Evolutionary conservation across 495 filamentous ascomycete genomes (phyloP).

Genomic region (Penicillium angulare): DNA sequence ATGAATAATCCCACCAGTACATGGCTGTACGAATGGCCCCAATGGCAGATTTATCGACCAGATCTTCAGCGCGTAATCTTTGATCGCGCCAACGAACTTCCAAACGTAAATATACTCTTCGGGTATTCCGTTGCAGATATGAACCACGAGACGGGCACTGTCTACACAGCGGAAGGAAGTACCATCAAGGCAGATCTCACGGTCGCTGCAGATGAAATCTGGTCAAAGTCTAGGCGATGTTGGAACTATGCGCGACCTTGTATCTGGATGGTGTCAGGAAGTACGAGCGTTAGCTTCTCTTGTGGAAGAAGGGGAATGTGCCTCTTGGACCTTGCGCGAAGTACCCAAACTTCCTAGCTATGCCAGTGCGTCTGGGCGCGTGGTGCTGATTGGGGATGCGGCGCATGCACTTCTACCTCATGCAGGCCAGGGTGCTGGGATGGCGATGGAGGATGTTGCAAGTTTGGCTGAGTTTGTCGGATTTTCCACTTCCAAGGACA

Average conservation of each 20-base stretch:
- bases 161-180: slow-evolving; percentile 7
- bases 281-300: slow-evolving; percentile 11
- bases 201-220: slow-evolving; percentile 14
- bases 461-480: slow-evolving; percentile 14
- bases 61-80: slow-evolving; percentile 13
- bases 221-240: slow-evolving; percentile 12
- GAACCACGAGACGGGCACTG: slow-evolving; percentile 10
- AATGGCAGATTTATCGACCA: slow-evolving; percentile 14
- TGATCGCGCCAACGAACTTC: slow-evolving; percentile 8
- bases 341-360: slow-evolving; percentile 9
- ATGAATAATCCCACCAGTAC: slow-evolving; percentile 15
- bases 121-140: slow-evolving; percentile 6
- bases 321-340: slow-evolving; percentile 13
- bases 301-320: slow-evolving; percentile 9
- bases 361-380: slow-evolving; percentile 10
- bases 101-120: slow-evolving; percentile 10
- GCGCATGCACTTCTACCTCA: slow-evolving; percentile 18
- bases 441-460: slow-evolving; percentile 16
- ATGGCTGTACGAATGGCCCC: slow-evolving; percentile 15
- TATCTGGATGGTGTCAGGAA: slow-evolving; percentile 13
- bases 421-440: slow-evolving; percentile 16
- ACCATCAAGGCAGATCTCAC: slow-evolving; percentile 11
- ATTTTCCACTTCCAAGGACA: slow-evolving; percentile 5
- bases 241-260: slow-evolving; percentile 14
- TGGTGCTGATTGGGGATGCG: slow-evolving; percentile 14